Evolutionary conservation across 1,139 yeast genomes (phyloP).

Genomic region (Taphrina wiesneri): DNA sequence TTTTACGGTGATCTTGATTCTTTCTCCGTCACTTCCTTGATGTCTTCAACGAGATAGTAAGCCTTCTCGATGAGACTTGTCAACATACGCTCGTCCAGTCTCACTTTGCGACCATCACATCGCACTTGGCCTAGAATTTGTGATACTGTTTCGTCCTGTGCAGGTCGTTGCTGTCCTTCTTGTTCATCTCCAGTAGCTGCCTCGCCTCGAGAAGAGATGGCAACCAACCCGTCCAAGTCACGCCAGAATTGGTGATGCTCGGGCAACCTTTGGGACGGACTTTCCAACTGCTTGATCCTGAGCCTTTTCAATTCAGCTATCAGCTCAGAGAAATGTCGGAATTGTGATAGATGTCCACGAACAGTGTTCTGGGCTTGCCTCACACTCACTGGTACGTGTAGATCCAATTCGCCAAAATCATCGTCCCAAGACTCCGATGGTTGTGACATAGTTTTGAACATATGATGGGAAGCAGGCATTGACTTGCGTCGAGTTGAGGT

Average conservation of each 20-base stretch:
- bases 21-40: not conserved
- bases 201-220: constrained; percentile 11
- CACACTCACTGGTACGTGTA: constrained; percentile 1
- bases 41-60: not conserved
- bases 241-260: not conserved
- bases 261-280: not conserved
- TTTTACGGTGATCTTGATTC: not conserved
- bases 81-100: not conserved
- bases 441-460: not conserved
- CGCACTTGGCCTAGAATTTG: not conserved
- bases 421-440: constrained; percentile 23
- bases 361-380: constrained; percentile 7
- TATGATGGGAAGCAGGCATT: not conserved
- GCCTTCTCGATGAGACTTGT: constrained; percentile 14
- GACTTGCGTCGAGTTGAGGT: not conserved
- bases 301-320: not conserved
- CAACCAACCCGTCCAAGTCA: not conserved
- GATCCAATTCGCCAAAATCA: constrained; percentile 5
- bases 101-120: not conserved
- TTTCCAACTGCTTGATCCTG: not conserved
- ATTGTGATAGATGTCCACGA: constrained; percentile 11
- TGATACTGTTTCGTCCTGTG: constrained; percentile 8
- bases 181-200: not conserved
- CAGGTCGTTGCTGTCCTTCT: not conserved
- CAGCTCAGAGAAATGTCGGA: constrained; percentile 5